Evolutionary conservation across 805 yeast species (phyloP).

Genomic region (Pichia kluyveri): DNA sequence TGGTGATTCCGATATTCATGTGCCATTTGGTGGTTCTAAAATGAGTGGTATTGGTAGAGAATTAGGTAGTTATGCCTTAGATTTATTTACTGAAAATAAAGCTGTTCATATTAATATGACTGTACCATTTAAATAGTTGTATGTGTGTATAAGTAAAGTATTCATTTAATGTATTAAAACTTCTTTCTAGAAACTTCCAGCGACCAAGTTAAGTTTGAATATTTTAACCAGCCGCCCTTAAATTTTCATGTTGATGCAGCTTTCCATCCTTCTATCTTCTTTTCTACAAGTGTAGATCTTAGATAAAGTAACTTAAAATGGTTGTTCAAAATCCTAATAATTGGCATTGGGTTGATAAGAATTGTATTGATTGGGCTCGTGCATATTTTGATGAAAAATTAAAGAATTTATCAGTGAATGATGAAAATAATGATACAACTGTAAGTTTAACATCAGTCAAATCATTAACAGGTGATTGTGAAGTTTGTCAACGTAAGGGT

Average conservation of each 20-base stretch:
- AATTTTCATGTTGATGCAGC: no score
- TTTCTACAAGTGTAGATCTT: no score
- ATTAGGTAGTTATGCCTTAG: conserved; percentile 56
- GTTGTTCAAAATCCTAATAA: conserved; percentile 95
- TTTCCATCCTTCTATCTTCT: no score
- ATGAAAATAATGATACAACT: conserved; percentile 17
- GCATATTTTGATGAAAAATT: conserved; percentile 61
- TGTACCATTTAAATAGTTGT: conserved; percentile 6
- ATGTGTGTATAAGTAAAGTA: no score
- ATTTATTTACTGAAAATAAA: conserved; percentile 54
- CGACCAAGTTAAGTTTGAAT: no score
- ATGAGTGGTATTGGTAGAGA: conserved; percentile 62
- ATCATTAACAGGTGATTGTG: conserved; percentile 88
- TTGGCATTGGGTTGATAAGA: conserved; percentile 99
- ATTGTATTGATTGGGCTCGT: conserved; percentile 88
- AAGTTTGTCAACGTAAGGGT: conserved; percentile 94
- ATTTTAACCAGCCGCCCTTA: no score
- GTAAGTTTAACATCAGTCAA: conserved; percentile 38
- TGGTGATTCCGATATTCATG: conserved; percentile 45
- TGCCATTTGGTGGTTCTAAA: conserved; percentile 66
- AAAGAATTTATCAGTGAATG: conserved; percentile 35
- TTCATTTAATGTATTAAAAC: not conserved
- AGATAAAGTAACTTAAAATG: conserved; percentile 34
- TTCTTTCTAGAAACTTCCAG: not conserved
- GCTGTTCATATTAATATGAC: conserved; percentile 61